phyloP scores from a whole-genome alignment of 2,329 filamentous ascomycete genomes.

The Fusarium floridanum region DNA sequence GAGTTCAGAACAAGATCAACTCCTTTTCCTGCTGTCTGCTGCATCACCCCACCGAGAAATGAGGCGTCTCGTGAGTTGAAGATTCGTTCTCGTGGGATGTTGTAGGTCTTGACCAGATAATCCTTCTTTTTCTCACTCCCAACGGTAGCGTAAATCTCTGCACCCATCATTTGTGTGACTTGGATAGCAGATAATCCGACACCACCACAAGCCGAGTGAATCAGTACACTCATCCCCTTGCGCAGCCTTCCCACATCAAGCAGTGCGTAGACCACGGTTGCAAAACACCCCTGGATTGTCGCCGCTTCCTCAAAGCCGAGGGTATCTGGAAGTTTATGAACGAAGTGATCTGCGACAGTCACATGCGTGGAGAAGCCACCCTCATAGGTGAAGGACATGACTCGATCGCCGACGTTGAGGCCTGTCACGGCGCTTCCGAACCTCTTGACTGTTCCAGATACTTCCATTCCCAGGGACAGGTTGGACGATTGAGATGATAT shows the following conservation, averaged over 20 bases:
- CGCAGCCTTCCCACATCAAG: conserved; percentile 43
- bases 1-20: conserved; percentile 54
- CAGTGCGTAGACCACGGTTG: conserved; percentile 47
- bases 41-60: conserved; percentile 47
- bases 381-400: conserved; percentile 19
- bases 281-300: conserved; percentile 48
- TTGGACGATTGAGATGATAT: not conserved
- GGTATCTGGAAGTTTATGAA: conserved; percentile 50
- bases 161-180: conserved; percentile 43
- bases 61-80: conserved; percentile 44
- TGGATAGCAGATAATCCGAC: conserved; percentile 50
- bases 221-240: conserved; percentile 50
- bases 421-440: conserved; percentile 2
- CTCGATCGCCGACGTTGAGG: conserved; percentile 40
- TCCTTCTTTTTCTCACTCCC: conserved; percentile 48
- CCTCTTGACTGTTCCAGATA: conserved; percentile 2
- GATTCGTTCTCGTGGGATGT: conserved; percentile 49
- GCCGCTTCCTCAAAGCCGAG: conserved; percentile 53
- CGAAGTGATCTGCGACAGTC: conserved; percentile 2
- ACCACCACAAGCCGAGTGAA: conserved; percentile 51
- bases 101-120: conserved; percentile 43
- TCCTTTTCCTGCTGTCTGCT: conserved; percentile 45
- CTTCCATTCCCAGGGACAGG: not conserved
- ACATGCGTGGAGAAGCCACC: conserved; percentile 26
- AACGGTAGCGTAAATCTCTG: conserved; percentile 40